phyloP scores from a whole-genome alignment of 2,329 filamentous ascomycete species.

The Madurella mycetomatis region DNA sequence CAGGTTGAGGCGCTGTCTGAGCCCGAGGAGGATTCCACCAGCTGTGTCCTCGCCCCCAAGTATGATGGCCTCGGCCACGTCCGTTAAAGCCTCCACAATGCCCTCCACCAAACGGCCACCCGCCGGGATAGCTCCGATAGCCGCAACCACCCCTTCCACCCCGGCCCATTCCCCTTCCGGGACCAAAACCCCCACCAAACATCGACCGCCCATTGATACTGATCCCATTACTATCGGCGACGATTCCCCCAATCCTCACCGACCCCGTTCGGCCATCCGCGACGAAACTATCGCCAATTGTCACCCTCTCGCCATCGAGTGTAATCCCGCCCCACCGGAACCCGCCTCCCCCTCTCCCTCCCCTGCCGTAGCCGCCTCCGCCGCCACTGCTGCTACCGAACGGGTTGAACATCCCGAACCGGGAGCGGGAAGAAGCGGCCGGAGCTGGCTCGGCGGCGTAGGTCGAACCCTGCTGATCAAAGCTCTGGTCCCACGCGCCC shows the following conservation, averaged over 20 bases:
- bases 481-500: slow-evolving; percentile 31
- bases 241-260: slow-evolving; percentile 42
- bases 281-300: slow-evolving; percentile 40
- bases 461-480: slow-evolving; percentile 21
- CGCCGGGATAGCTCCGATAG: not conserved
- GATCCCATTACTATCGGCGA: slow-evolving; percentile 36
- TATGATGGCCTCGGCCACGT: not conserved
- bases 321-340: slow-evolving; percentile 38
- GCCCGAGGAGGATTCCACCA: slow-evolving; percentile 10
- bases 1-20: not conserved
- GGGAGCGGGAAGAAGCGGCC: not conserved
- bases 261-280: slow-evolving; percentile 39
- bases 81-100: not conserved
- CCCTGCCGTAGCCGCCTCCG: slow-evolving; percentile 8
- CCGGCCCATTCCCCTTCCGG: not conserved
- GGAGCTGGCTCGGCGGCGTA: not conserved
- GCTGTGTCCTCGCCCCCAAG: slow-evolving; percentile 3
- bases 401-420: slow-evolving; percentile 18
- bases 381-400: slow-evolving; percentile 4
- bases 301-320: slow-evolving; percentile 41
- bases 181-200: slow-evolving; percentile 8
- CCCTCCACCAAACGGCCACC: slow-evolving; percentile 6
- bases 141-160: not conserved
- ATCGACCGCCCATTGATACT: slow-evolving; percentile 26
- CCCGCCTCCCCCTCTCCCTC: slow-evolving; percentile 17